Conservation (phyloP, 225 moss, liverwort and hornwort species). For the Anthoceros angustus region DNA sequence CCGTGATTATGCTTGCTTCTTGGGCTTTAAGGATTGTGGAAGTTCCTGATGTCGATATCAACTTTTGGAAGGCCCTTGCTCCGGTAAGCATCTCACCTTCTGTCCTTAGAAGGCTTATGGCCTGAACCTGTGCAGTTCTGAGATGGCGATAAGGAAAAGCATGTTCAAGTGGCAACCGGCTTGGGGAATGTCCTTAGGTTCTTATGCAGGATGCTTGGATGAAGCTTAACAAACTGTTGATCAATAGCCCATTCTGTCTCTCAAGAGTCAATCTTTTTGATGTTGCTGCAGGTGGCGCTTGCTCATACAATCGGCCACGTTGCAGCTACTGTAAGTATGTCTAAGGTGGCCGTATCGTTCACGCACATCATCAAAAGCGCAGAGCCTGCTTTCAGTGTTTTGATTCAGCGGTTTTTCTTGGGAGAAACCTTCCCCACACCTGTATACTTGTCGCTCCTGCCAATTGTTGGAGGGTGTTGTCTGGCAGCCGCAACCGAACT, state of each 20-base stretch:
- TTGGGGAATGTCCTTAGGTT: no score
- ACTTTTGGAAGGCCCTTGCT: conserved; percentile 88
- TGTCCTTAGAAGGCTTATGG: neutral
- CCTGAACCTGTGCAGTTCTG: neutral
- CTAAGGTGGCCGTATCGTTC: conserved; percentile 95
- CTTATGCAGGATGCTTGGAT: no score
- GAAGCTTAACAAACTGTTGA: neutral
- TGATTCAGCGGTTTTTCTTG: conserved; percentile 48
- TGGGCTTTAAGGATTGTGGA: conserved; percentile 70
- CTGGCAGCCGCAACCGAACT: conserved; percentile 91
- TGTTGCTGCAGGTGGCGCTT: conserved; percentile 43
- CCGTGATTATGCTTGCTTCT: conserved; percentile 54
- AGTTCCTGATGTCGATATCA: conserved; percentile 60
- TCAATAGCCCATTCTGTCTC: neutral
- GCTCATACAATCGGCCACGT: conserved; percentile 95
- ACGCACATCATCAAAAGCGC: conserved; percentile 99
- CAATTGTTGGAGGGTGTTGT: conserved; percentile 83
- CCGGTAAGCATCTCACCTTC: conserved; percentile 36
- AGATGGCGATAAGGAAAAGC: no score
- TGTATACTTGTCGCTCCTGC: conserved; percentile 72
- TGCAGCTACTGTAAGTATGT: conserved; percentile 95
- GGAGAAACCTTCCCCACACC: conserved; percentile 46
- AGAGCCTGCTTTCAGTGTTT: conserved; percentile 85
- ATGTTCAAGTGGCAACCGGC: no score
- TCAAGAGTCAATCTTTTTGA: neutral